A percentile compares a stretch with the other conserved stretches of the same genome.
Conservation (phyloP, 2,329 filamentous ascomycete species). For the Colletotrichum trifolii region DNA sequence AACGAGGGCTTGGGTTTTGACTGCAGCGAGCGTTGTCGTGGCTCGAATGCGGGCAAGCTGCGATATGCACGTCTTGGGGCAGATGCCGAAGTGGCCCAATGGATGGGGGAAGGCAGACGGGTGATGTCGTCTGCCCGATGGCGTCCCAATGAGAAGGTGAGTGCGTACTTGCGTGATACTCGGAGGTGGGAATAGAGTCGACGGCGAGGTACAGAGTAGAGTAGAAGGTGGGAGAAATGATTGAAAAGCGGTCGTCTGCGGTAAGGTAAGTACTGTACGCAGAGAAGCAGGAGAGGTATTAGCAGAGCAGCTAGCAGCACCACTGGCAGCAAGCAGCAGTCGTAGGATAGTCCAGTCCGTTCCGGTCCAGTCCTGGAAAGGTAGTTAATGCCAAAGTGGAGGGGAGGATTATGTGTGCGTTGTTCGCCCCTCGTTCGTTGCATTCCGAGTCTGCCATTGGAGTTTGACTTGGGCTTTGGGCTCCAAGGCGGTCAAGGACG, state of each 20-base stretch:
- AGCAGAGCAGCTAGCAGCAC: neutral
- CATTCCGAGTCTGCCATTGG: conserved; percentile 5
- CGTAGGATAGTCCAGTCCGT: no score
- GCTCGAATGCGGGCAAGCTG: conserved; percentile 52
- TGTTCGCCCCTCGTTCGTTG: conserved; percentile 33
- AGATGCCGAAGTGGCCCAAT: conserved; percentile 34
- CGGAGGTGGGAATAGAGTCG: neutral
- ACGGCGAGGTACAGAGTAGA: conserved; percentile 3
- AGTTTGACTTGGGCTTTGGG: conserved; percentile 25
- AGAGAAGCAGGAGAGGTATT: no score
- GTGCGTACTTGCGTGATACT: neutral
- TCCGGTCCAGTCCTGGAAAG: no score
- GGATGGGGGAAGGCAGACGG: conserved; percentile 19
- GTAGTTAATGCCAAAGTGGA: conserved; percentile 6
- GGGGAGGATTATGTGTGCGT: conserved; percentile 33
- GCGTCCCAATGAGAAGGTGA: conserved; percentile 30
- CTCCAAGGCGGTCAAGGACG: conserved; percentile 33
- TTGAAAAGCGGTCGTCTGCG: conserved; percentile 10
- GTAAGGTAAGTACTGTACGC: neutral
- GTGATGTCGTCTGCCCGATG: conserved; percentile 29
- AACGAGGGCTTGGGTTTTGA: conserved; percentile 41
- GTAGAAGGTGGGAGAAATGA: conserved; percentile 26
- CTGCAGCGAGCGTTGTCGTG: conserved; percentile 50
- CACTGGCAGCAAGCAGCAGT: neutral
- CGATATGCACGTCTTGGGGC: conserved; percentile 38